Percentiles rank a stretch among this genome's conserved stretches.
Evolutionary conservation across 176 grass and related monocot genomes (phyloP).

Genomic region (Carex kokanica): DNA sequence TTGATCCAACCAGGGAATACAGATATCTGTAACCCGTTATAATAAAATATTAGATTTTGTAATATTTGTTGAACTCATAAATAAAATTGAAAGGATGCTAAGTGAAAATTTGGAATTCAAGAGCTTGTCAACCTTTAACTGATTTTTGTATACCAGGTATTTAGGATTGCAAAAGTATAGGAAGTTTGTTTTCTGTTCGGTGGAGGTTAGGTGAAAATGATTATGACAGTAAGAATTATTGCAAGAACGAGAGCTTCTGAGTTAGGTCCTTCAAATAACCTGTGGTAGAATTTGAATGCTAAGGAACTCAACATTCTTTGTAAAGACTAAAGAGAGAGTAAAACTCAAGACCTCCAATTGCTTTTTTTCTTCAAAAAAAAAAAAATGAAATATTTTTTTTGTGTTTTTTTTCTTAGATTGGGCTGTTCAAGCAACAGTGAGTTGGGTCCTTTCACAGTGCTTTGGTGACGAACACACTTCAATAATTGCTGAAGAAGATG

Average conservation of each 20-base stretch:
- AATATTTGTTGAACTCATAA: neutral
- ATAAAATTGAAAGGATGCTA: neutral
- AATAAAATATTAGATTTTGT: neutral
- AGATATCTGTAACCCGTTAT: neutral
- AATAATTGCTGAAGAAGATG: constrained; percentile 93
- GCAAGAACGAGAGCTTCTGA: neutral
- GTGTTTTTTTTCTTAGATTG: constrained; percentile 52
- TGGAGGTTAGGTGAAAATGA: neutral
- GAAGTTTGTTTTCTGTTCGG: neutral
- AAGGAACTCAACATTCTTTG: neutral
- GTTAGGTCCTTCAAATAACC: neutral
- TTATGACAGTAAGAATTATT: neutral
- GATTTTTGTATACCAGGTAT: neutral
- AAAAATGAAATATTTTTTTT: neutral
- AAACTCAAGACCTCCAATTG: neutral
- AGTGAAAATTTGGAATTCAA: neutral
- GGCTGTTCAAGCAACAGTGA: constrained; percentile 84
- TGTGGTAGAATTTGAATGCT: neutral
- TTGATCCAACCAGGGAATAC: neutral
- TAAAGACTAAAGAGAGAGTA: neutral
- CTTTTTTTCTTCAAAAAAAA: neutral
- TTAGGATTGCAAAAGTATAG: constrained; percentile 3
- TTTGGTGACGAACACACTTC: constrained; percentile 53
- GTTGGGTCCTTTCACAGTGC: constrained; percentile 70
- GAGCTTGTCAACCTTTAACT: neutral